These are phyloP conservation scores for Clonostachys chloroleuca DNA, from an alignment of 2,329 filamentous ascomycete species.

Conservation along the genomic window DNA sequence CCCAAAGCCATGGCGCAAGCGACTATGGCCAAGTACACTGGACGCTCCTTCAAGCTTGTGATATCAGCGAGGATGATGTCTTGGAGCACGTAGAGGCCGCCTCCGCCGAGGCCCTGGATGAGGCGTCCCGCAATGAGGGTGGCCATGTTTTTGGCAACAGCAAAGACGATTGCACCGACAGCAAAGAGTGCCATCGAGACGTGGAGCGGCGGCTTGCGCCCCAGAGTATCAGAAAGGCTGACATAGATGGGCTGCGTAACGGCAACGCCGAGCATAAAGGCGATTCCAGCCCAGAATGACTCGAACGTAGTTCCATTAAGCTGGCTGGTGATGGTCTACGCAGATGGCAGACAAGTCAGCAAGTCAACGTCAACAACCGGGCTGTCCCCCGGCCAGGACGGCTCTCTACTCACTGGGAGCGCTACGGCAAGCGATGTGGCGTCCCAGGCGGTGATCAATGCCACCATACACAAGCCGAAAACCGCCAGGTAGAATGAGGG, in stretches of 20 bases:
- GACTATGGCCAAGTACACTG: constrained; percentile 13
- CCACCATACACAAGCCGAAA: constrained; percentile 1
- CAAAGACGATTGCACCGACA: constrained; percentile 33
- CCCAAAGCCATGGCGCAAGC: constrained; percentile 9
- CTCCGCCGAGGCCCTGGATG: constrained; percentile 42
- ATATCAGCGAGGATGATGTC: constrained; percentile 31
- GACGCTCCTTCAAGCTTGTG: constrained; percentile 18
- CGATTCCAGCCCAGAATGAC: constrained; percentile 68
- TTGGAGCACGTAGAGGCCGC: constrained; percentile 24
- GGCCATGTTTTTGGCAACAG: constrained; percentile 13
- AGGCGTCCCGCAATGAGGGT: constrained; percentile 17
- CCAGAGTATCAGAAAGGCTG: constrained; percentile 23
- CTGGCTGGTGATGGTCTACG: constrained; percentile 36
- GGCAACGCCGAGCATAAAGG: constrained; percentile 62
- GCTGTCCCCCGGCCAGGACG: too few relatives aligned
- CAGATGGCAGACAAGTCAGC: background rate
- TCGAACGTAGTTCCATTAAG: constrained; percentile 51
- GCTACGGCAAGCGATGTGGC: constrained; percentile 11
- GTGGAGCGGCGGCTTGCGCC: constrained; percentile 21
- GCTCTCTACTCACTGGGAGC: constrained; percentile 6
- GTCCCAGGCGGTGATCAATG: constrained; percentile 8
- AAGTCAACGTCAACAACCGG: background rate
- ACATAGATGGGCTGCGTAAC: constrained; percentile 46
- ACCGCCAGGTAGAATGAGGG: too few relatives aligned
- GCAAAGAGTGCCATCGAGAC: constrained; percentile 21